phyloP scores from a whole-genome alignment of 345 rosid species.

The Anastatica hierochuntica region DNA sequence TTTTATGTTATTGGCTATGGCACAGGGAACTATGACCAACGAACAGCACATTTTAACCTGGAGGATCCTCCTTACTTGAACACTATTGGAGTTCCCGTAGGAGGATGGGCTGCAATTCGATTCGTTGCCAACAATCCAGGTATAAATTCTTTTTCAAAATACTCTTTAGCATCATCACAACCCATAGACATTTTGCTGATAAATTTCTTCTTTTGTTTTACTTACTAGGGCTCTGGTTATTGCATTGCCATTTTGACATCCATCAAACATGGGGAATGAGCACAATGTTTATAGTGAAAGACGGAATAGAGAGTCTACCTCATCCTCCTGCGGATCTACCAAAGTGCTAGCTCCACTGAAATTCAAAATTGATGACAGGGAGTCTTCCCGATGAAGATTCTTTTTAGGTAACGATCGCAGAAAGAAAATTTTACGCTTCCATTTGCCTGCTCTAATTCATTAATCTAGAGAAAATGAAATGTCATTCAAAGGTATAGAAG shows the following conservation, averaged over 20 bases:
- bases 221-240: conserved; percentile 66
- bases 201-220: neutral
- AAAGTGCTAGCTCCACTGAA: conserved; percentile 52
- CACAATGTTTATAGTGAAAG: conserved; percentile 58
- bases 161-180: conserved; percentile 12
- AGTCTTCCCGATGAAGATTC: too few species aligned
- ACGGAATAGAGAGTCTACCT: conserved; percentile 64
- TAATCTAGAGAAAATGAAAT: conserved; percentile 4
- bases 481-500: conserved; percentile 9
- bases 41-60: conserved; percentile 41
- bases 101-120: conserved; percentile 91
- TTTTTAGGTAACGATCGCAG: conserved; percentile 2
- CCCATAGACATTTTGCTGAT: conserved; percentile 8
- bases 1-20: conserved; percentile 77
- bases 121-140: conserved; percentile 77
- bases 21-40: conserved; percentile 49
- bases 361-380: too few species aligned
- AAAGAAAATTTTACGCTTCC: neutral
- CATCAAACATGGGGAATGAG: conserved; percentile 84
- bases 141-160: conserved; percentile 19
- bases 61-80: conserved; percentile 80
- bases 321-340: conserved; percentile 75
- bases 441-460: neutral
- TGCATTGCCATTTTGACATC: conserved; percentile 75
- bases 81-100: conserved; percentile 82